Conservation (phyloP, 225 moss, liverwort and hornwort genomes). For the Bryoerythrophyllum caledonicum region DNA sequence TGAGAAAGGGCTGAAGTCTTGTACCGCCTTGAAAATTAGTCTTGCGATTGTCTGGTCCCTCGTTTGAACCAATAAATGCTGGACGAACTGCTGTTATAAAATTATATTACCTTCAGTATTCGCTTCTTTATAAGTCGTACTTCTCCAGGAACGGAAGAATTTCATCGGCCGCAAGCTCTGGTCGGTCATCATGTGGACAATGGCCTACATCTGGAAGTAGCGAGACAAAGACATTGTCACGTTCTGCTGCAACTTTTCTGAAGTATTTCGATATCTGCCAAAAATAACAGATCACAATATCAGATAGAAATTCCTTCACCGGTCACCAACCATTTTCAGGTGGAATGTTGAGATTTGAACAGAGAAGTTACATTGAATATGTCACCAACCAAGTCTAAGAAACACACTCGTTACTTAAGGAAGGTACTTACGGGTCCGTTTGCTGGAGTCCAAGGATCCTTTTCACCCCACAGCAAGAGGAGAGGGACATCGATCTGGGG, state of each 20-base stretch:
- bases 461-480: conserved; percentile 90
- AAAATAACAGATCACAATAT: conserved; percentile 2
- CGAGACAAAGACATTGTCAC: conserved; percentile 74
- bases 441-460: conserved; percentile 97
- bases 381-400: not conserved
- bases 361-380: not conserved
- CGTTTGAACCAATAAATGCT: not conserved
- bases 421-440: conserved; percentile 80
- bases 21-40: conserved; percentile 5
- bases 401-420: not conserved
- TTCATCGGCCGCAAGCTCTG: conserved; percentile 78
- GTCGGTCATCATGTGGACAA: conserved; percentile 97
- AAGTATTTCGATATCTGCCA: conserved; percentile 90
- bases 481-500: conserved; percentile 69
- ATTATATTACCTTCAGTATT: not conserved
- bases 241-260: conserved; percentile 60
- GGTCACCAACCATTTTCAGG: not conserved
- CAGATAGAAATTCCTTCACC: conserved; percentile 2
- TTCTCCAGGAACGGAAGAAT: conserved; percentile 65
- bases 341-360: not conserved
- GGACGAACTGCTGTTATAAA: not conserved
- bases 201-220: conserved; percentile 92
- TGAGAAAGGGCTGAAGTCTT: conserved; percentile 14
- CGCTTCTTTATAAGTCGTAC: conserved; percentile 29
- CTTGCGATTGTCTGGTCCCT: conserved; percentile 6